phyloP scores from a whole-genome alignment of 441 rosid genomes.

The Capsella rubella region DNA sequence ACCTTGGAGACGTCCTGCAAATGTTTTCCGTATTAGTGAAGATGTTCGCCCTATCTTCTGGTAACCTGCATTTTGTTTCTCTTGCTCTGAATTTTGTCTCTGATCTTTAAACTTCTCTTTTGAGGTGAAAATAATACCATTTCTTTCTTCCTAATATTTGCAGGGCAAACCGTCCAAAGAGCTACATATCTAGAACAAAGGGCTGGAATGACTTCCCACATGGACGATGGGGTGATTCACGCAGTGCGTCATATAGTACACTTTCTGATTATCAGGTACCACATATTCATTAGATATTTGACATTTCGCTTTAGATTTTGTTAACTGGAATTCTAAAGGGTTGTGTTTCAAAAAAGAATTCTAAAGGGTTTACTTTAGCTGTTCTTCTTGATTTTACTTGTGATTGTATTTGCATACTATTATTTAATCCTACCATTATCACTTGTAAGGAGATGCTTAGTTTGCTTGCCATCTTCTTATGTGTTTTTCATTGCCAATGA shows the following conservation, averaged over 20 bases:
- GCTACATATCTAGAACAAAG: conserved; percentile 86
- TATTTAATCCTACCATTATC: background rate
- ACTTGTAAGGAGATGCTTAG: conserved; percentile 6
- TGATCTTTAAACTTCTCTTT: conserved; percentile 1
- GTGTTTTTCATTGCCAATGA: conserved; percentile 16
- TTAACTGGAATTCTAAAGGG: background rate
- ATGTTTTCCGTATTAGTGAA: conserved; percentile 88
- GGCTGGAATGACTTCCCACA: conserved; percentile 95
- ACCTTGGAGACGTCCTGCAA: conserved; percentile 98
- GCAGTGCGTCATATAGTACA: conserved; percentile 88
- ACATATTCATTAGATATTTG: background rate
- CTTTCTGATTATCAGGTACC: conserved; percentile 89
- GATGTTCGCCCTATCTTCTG: conserved; percentile 98
- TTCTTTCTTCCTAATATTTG: conserved; percentile 32
- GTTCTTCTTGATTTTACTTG: background rate
- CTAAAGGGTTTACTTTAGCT: background rate
- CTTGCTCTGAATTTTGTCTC: conserved; percentile 19
- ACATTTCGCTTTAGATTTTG: background rate
- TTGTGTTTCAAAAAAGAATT: background rate
- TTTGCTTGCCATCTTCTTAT: conserved; percentile 12
- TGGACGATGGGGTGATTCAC: conserved; percentile 94
- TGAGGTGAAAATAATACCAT: conserved; percentile 7
- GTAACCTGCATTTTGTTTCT: conserved; percentile 49
- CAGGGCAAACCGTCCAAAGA: conserved; percentile 99
- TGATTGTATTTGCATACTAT: background rate